Evolutionary conservation across 2,329 filamentous ascomycete genomes (phyloP), one percentile per base, ranked within the genome.

Genomic region (Aspergillus sp.): DNA sequence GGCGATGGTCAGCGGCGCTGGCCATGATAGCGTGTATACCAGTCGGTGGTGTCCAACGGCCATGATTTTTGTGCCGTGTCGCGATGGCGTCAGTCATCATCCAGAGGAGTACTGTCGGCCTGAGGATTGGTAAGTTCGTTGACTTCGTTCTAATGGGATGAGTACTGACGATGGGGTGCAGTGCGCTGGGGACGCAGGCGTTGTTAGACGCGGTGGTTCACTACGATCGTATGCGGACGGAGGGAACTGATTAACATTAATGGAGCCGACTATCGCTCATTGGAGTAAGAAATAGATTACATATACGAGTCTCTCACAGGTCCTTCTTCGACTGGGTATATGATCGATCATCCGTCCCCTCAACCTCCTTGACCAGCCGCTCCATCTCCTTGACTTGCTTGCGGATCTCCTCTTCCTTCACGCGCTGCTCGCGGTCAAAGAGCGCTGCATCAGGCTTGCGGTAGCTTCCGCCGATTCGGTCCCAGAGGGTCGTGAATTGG

Each of bases 401-500:
- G 13, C 51, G 35, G 36, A 45, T 50, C 42, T 52, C 47, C 10
- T 47, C 44, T 14, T 36, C 33, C n/a, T 47, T 57, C 38, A 54
- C 24, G 16, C 47, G 52, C 35, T 57, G 52, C 14, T 54, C 58
- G 13, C 50, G 50, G 38, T 52, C 50, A 38, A 52, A 52, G 20
- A 52, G 45, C 19, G 46, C 50, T 2, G 38, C 35, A 19, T 55
- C 53, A 6, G 60, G 58, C 49, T 52, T 54, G 17, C 58, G 52
- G 51, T 63, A 63, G 69, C 88, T 95, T 55, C 88, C 88, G 52
- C 90, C 89, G 22, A 96, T 73, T 48, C 91, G 86, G 71, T 96
- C 92, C 88, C 92, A 96, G 19, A 95, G 78, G 1, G 92, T 96
- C 13, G 89, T 94, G 77, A 92, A 96, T 73, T 96, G 92, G 55